Conservation (phyloP, 1,284 basidiomycete genomes). For the Puccinia polysora region DNA sequence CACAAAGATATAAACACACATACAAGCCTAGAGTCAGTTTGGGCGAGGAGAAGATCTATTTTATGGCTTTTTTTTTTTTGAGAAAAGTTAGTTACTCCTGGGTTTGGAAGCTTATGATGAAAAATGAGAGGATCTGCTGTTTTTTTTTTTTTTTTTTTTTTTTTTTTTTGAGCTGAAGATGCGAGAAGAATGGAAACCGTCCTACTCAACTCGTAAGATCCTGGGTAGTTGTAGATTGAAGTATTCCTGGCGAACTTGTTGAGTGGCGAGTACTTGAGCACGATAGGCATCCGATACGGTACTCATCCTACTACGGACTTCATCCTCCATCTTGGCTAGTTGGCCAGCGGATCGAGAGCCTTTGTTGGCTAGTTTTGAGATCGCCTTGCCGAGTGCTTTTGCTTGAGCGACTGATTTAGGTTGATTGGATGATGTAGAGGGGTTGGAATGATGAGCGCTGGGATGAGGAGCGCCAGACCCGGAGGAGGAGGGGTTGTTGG, state of each 20-base stretch:
- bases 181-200: not conserved
- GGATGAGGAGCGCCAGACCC: constrained; percentile 3
- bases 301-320: constrained; percentile 78
- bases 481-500: not conserved
- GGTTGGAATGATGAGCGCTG: constrained; percentile 52
- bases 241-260: constrained; percentile 87
- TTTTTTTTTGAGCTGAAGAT: not conserved
- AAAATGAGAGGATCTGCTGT: no score
- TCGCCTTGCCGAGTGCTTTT: constrained; percentile 60
- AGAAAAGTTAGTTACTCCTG: no score
- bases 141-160: no score
- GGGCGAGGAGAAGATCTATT: no score
- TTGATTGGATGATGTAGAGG: constrained; percentile 61
- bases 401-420: constrained; percentile 69
- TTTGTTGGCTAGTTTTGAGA: constrained; percentile 80
- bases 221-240: constrained; percentile 94
- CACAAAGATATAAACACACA: no score
- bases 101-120: no score
- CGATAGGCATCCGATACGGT: constrained; percentile 80
- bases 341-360: constrained; percentile 65
- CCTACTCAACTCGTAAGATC: constrained; percentile 70
- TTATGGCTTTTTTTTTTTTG: not conserved
- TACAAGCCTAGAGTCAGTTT: no score
- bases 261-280: constrained; percentile 84
- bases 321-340: constrained; percentile 91